Evolutionary conservation across 169 alveolate genomes (phyloP), one percentile per base, ranked within the genome.

Genomic region (Cryptosporidium meleagridis): DNA sequence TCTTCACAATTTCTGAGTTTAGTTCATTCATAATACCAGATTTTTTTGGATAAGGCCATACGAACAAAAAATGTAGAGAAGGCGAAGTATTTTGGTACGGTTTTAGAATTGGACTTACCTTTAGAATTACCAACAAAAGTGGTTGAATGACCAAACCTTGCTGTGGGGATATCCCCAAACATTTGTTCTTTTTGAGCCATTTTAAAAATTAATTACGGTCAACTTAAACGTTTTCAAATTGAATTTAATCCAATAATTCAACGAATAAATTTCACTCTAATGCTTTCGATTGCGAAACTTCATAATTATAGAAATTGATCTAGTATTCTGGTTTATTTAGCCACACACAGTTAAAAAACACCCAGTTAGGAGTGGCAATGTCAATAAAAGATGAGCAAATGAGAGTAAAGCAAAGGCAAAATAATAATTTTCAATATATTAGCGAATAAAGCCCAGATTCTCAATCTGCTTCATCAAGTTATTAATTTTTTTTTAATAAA

Each of bases 131-230:
- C 97, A 26, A 98, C 96, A 70, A 95, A 92, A 45, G 99, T 97
- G 14, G 98, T 96, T 29, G 99, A 97, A 87, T 98, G 99, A 4
- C 99, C 99, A 87, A 98, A 98, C 67, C 99, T 93, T 23, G 99
- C 97, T 31, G 95, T 95, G 53, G 99, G 99, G 55, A 96, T 92
- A 48, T 98, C 98, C 69, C 99, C 99, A 41, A 80, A 80, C 89
- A 80, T 80, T 59, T 80, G 89, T 65, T 80, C 89, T 44, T 80
- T 59, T 33, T 80, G 89, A 51, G 89, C 75, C 89, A 80, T 80
- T 53, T 9, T 52, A 55, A 23, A 41, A 55, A 26, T 55, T 55
- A 55, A 55, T 55, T 55, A 53, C 10, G n/a, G 65, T 23, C 10
- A 55, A 26, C 31, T 21, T 10, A 5, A 21, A 26, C 67, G 37